Base-by-base conservation (phyloP, 1,139 yeast genomes). In the Scheffersomyces parashehatae region DNA sequence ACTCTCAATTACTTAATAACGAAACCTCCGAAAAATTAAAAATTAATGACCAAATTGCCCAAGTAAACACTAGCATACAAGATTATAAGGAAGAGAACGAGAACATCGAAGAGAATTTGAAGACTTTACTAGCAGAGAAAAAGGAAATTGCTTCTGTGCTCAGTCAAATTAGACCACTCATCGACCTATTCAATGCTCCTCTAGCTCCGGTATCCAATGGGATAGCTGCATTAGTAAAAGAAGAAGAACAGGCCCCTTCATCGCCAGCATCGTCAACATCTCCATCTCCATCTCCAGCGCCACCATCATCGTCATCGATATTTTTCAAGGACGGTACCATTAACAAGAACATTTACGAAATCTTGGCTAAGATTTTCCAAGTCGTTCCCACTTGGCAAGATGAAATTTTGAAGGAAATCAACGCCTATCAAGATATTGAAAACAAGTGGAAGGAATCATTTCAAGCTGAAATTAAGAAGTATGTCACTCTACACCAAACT, bases 321-420 rank as follows among this genome's bases (percentile, higher is more conserved):
- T 68, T 69, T 48, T 60, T 59, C 39, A 65, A 62, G 37, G 75
- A 71, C 42, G 70, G 72, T 10, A 51, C 62, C 1, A 52, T 72
- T 15, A 62, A 64, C 31, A 56, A 54, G 28, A 55, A 54, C 20
- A 66, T 68, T 2, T 47, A 59, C 28, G 73, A 67, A 12, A 49
- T 63, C 4, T 47, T 72, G 14, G 47, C 54, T 14, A 58, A 59
- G 36, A 54, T 73, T 3, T 59, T 57, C 38, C 51, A 52, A 31
- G 43, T 67, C 7, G 54, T 54, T 37, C 77, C 77, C 3, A 57
- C 60, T 3, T 73, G 78, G 79, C 61, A 61, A 37, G 54, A 52
- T 11, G 72, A 68, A 14, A 56, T 73, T n/a, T 49, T 54, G 46
- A 57, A 54, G 6, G 76, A 70, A 42, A 49, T 68, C 14, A 62